phyloP scores from a whole-genome alignment of 768 basidiomycete genomes.

The Mycena olivaceomarginata region DNA sequence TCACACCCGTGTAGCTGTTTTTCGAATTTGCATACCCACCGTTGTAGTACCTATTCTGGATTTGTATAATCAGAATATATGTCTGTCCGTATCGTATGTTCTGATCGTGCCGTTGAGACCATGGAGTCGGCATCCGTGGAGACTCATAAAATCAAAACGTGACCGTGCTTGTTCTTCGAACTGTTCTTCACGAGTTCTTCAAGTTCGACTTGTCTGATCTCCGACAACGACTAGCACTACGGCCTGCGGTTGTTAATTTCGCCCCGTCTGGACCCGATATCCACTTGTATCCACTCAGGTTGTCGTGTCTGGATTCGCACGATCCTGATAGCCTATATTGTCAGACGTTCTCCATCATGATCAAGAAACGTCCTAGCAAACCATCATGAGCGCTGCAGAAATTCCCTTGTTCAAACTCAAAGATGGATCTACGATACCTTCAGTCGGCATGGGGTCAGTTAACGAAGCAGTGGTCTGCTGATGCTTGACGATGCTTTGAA shows the following conservation, averaged over 20 bases:
- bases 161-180: slow-evolving; percentile 2
- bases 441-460: slow-evolving; percentile 55
- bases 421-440: slow-evolving; percentile 54
- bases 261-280: not conserved
- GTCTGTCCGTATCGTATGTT: not conserved
- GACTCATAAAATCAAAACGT: slow-evolving; percentile 10
- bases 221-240: too few relatives aligned
- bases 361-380: not conserved
- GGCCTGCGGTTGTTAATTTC: too few relatives aligned
- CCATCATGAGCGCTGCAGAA: slow-evolving; percentile 49
- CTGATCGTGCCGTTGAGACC: too few relatives aligned
- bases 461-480: not conserved
- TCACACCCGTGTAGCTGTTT: slow-evolving; percentile 29
- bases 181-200: too few relatives aligned
- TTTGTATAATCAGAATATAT: slow-evolving; percentile 29
- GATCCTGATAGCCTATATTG: not conserved
- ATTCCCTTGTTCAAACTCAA: slow-evolving; percentile 52
- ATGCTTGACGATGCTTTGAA: not conserved
- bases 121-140: too few relatives aligned
- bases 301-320: slow-evolving; percentile 11
- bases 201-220: too few relatives aligned
- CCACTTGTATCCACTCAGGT: not conserved
- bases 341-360: not conserved
- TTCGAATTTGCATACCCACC: slow-evolving; percentile 12
- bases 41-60: slow-evolving; percentile 23